Evolutionary conservation across 371 early-diverging fungal species (phyloP).

Genomic region (Entomophthora muscae): DNA sequence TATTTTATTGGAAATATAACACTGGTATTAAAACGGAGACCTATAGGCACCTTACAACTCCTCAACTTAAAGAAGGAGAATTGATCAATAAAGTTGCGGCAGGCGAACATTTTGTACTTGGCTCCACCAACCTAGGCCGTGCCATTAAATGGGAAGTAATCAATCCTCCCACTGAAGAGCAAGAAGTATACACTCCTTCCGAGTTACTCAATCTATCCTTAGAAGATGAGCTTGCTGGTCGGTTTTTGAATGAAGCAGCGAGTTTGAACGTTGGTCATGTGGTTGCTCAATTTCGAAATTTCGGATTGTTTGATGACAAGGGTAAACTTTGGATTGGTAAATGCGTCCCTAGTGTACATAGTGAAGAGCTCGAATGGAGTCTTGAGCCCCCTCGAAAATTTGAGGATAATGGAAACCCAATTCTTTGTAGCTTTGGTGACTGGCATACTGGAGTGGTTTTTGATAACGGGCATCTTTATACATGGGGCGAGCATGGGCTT

Average conservation of each 20-base stretch:
- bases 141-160: slow-evolving; percentile 1
- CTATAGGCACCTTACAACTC: neutral
- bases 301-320: slow-evolving; percentile 4
- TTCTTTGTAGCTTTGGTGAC: slow-evolving; percentile 8
- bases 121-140: neutral
- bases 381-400: neutral
- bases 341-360: neutral
- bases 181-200: neutral
- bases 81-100: neutral
- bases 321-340: neutral
- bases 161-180: neutral
- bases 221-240: neutral
- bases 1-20: neutral
- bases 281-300: neutral
- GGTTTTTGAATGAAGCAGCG: neutral
- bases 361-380: no score
- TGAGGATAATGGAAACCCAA: slow-evolving; percentile 1
- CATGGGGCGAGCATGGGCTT: slow-evolving; percentile 8
- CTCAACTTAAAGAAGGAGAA: slow-evolving; percentile 3
- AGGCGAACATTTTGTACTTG: slow-evolving; percentile 3
- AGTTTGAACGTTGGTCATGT: slow-evolving; percentile 1
- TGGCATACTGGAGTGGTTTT: slow-evolving; percentile 2
- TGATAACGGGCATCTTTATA: neutral
- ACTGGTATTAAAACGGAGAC: neutral
- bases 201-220: neutral